Conservation (phyloP, 768 basidiomycete species). For the Hemileccinum impolitum region DNA sequence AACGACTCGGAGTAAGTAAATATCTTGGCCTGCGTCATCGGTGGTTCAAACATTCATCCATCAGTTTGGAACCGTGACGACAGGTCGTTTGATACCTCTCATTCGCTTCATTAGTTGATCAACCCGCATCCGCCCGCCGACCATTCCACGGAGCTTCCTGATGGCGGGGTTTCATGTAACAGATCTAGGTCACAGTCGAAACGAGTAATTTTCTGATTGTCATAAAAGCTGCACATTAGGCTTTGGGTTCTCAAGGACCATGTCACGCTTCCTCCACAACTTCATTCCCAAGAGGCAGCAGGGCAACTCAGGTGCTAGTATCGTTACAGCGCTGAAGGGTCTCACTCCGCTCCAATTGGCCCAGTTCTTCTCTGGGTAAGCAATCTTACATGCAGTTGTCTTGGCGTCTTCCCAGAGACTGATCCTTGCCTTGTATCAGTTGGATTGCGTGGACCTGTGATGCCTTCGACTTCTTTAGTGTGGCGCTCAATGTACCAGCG, state of each 20-base stretch:
- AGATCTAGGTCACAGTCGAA: background rate
- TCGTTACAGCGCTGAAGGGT: slow-evolving; percentile 41
- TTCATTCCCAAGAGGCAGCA: slow-evolving; percentile 49
- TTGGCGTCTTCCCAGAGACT: background rate
- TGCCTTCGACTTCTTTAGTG: slow-evolving; percentile 85
- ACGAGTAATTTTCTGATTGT: background rate
- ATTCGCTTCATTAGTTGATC: background rate
- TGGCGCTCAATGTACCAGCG: slow-evolving; percentile 52
- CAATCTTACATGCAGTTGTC: background rate
- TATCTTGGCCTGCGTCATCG: no score
- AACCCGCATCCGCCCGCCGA: background rate
- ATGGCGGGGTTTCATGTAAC: background rate
- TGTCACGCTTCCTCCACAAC: slow-evolving; percentile 40
- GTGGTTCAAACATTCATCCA: no score
- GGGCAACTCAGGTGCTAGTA: slow-evolving; percentile 31
- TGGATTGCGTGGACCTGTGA: slow-evolving; percentile 91
- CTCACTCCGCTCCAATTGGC: slow-evolving; percentile 57
- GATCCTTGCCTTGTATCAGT: slow-evolving; percentile 29
- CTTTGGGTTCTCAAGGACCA: background rate
- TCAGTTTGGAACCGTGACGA: background rate
- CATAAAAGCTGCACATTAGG: slow-evolving; percentile 14
- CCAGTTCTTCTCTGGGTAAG: slow-evolving; percentile 55
- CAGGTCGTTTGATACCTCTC: background rate
- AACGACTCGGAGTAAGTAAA: no score
- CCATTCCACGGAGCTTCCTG: background rate